These are phyloP conservation scores for Ceratobasidium sp. DNA, from an alignment of 1,284 basidiomycete species.

Conservation along the genomic window DNA sequence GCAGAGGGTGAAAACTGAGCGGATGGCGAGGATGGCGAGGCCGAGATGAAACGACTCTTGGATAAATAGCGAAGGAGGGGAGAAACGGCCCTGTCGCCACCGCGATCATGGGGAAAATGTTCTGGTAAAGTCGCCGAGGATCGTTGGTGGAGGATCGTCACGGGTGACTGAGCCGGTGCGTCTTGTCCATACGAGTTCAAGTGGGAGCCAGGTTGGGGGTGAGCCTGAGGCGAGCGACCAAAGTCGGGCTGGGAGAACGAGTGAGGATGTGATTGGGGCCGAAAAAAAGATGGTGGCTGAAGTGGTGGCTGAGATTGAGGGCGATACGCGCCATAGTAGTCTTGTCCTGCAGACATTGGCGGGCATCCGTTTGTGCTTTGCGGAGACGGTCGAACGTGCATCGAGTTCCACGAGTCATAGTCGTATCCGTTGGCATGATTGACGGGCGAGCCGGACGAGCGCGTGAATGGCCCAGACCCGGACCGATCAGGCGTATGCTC, in stretches of 20 bases:
- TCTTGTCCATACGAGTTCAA: neutral
- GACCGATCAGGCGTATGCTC: neutral
- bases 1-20: neutral
- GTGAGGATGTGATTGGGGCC: neutral
- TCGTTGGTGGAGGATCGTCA: neutral
- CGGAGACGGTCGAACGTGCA: neutral
- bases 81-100: neutral
- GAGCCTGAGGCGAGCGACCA: neutral
- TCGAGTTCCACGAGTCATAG: neutral
- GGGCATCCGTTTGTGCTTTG: neutral
- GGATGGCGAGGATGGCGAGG: conserved; percentile 4
- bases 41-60: neutral
- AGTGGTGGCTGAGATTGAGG: neutral
- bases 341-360: neutral
- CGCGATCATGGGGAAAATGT: neutral
- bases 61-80: neutral
- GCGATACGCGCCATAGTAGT: neutral
- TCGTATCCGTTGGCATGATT: neutral
- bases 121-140: neutral
- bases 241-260: neutral
- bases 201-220: neutral
- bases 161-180: neutral
- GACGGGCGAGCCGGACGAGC: neutral
- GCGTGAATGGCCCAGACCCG: neutral
- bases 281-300: neutral